phyloP scores from a whole-genome alignment of 1,284 basidiomycete species.

The Exsudoporus floridanus region DNA sequence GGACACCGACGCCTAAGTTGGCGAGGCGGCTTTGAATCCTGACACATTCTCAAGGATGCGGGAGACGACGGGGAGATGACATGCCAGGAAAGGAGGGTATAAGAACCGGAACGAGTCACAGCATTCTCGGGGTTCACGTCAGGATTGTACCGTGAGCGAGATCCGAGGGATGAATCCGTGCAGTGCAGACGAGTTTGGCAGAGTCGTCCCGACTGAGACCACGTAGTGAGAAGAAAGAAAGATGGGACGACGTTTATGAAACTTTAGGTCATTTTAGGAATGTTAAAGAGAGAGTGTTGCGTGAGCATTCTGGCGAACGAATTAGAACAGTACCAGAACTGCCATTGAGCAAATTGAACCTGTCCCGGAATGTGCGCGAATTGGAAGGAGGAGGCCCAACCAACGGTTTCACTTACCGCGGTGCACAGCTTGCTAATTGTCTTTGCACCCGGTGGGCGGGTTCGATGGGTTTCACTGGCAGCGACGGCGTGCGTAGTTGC shows the following conservation, averaged over 20 bases:
- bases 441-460: conserved; percentile 3
- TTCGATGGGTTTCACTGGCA: not conserved
- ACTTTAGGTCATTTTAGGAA: conserved; percentile 37
- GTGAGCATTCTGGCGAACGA: conserved; percentile 22
- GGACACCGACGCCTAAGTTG: conserved; percentile 25
- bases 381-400: conserved; percentile 20
- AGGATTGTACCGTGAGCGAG: conserved; percentile 37
- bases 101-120: conserved; percentile 34
- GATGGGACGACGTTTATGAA: conserved; percentile 30
- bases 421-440: conserved; percentile 22
- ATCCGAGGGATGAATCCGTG: conserved; percentile 40
- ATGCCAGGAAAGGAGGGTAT: conserved; percentile 29
- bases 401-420: conserved; percentile 3
- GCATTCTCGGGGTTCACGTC: conserved; percentile 38
- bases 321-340: conserved; percentile 12
- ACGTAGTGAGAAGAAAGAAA: conserved; percentile 29
- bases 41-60: conserved; percentile 30
- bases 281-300: conserved; percentile 27
- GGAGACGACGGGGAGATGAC: conserved; percentile 17
- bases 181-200: conserved; percentile 41
- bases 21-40: conserved; percentile 24
- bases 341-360: conserved; percentile 2
- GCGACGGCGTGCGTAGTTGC: conserved; percentile 9
- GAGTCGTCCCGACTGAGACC: conserved; percentile 33
- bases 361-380: conserved; percentile 12